Conservation (phyloP, 139 green algal species). For the Chlorella sp. region DNA sequence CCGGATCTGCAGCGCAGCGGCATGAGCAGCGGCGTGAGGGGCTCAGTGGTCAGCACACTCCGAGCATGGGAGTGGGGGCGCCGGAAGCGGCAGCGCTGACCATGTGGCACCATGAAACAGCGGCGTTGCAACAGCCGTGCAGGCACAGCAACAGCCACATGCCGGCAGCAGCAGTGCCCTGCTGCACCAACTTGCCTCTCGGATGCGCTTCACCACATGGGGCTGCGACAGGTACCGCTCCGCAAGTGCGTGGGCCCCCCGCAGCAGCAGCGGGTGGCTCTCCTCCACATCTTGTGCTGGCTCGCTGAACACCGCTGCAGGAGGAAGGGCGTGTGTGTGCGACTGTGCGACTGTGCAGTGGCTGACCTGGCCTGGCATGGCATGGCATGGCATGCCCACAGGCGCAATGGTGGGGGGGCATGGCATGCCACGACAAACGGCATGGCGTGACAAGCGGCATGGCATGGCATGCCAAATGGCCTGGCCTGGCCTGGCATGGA, state of each 20-base stretch:
- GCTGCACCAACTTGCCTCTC: constrained; percentile 31
- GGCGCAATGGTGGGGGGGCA: no score
- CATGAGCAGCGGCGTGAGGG: not conserved
- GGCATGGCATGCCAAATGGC: no score
- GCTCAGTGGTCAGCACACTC: no score
- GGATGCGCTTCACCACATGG: constrained; percentile 24
- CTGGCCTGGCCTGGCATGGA: no score
- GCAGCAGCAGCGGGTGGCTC: constrained; percentile 28
- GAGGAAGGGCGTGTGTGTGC: not conserved
- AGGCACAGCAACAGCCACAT: not conserved
- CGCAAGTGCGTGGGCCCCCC: not conserved
- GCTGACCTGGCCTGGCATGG: not conserved
- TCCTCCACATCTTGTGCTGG: constrained; percentile 33
- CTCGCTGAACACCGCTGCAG: constrained; percentile 39
- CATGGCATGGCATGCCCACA: not conserved
- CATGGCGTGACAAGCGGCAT: no score
- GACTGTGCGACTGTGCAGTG: no score
- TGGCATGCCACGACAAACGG: no score
- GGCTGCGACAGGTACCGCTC: constrained; percentile 28
- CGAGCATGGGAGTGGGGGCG: no score
- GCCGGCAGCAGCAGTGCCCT: not conserved
- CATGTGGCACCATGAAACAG: not conserved
- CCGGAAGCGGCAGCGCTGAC: no score
- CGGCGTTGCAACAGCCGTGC: no score
- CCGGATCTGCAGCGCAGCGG: constrained; percentile 1